These are phyloP conservation scores for Volvox reticuliferus DNA, from an alignment of 139 green algal species.

Conservation along the genomic window DNA sequence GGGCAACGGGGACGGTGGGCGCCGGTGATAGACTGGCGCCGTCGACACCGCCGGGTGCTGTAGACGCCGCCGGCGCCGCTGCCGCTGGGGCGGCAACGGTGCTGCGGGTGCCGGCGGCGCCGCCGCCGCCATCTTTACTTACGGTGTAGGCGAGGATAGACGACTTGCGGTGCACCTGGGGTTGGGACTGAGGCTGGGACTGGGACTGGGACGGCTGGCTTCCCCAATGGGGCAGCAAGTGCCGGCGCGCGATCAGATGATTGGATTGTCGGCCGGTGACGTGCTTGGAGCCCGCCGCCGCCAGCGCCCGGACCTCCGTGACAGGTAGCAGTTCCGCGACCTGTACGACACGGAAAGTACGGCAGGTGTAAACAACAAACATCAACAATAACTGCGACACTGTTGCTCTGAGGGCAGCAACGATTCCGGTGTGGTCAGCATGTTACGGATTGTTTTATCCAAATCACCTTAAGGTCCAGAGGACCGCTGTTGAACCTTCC, in stretches of 20 bases:
- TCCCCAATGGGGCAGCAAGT: background rate
- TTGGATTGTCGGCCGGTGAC: background rate
- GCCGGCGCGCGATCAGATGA: background rate
- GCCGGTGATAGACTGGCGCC: background rate
- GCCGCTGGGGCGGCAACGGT: background rate
- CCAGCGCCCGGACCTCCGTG: background rate
- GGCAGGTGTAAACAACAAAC: no score
- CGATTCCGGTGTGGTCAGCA: no score
- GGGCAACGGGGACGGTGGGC: background rate
- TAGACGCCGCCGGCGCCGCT: background rate
- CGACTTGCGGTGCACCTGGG: background rate
- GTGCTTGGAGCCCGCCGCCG: background rate
- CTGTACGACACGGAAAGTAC: background rate
- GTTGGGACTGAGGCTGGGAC: no score
- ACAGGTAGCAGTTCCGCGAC: constrained; percentile 18
- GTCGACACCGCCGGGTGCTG: background rate
- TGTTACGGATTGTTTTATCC: no score
- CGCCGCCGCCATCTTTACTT: background rate
- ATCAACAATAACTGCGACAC: no score
- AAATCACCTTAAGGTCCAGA: no score
- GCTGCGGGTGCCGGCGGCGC: background rate
- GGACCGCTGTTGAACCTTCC: no score
- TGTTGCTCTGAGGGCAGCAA: no score
- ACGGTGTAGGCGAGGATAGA: constrained; percentile 11
- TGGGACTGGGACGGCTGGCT: background rate